phyloP scores from a whole-genome alignment of 495 filamentous ascomycete genomes.

The Acidomyces sp. region DNA sequence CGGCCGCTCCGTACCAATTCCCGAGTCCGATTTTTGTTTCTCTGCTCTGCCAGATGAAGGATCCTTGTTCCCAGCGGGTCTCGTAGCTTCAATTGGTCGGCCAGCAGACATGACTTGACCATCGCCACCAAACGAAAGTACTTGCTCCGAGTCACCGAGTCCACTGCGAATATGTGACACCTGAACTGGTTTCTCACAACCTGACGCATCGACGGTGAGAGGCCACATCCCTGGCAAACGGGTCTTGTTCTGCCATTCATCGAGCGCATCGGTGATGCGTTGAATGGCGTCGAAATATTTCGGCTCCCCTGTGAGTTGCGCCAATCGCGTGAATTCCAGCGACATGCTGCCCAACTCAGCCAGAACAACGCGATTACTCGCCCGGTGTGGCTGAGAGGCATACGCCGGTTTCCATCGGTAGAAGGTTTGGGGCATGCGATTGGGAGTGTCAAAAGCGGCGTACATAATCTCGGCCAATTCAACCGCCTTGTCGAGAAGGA shows the following conservation, averaged over 20 bases:
- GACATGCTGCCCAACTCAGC: slow-evolving; percentile 83
- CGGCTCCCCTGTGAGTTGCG: slow-evolving; percentile 73
- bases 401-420: slow-evolving; percentile 69
- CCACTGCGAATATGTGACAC: background rate
- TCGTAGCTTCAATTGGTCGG: no score
- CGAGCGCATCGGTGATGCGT: slow-evolving; percentile 76
- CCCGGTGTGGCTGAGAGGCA: slow-evolving; percentile 52
- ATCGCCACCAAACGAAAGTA: slow-evolving; percentile 4
- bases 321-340: slow-evolving; percentile 89
- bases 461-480: slow-evolving; percentile 83
- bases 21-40: no score
- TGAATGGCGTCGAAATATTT: slow-evolving; percentile 94
- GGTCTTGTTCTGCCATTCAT: slow-evolving; percentile 63
- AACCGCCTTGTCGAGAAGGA: slow-evolving; percentile 72
- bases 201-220: slow-evolving; percentile 61
- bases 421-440: slow-evolving; percentile 81
- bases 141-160: background rate
- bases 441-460: slow-evolving; percentile 89
- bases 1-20: no score
- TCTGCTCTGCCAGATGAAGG: no score
- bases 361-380: slow-evolving; percentile 47
- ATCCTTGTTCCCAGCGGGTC: no score
- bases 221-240: slow-evolving; percentile 78
- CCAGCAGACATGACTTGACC: slow-evolving; percentile 5
- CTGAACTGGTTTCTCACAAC: slow-evolving; percentile 37